Conservation (phyloP, 192 early-diverging fungal genomes). For the Lobulomyces angularis region DNA sequence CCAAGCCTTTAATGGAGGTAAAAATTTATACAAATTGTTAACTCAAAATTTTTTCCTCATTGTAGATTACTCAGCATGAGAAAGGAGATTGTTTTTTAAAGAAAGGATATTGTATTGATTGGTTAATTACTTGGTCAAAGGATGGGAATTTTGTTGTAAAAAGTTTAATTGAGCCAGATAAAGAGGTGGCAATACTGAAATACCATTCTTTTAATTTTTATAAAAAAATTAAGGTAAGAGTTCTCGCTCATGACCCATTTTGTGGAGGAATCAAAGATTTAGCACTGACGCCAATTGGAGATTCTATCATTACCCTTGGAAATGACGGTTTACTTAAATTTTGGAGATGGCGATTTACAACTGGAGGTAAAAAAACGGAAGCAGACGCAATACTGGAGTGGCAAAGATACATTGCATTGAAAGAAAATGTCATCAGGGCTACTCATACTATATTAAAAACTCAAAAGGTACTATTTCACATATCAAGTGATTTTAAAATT, state of each 20-base stretch:
- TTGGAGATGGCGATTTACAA: slow-evolving; percentile 36
- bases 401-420: slow-evolving; percentile 10
- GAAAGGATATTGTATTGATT: too few species aligned
- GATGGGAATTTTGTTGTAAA: slow-evolving; percentile 33
- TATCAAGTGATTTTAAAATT: too few species aligned
- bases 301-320: slow-evolving; percentile 22
- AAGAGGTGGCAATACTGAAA: too few species aligned
- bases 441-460: too few species aligned
- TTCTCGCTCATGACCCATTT: slow-evolving; percentile 28
- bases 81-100: too few species aligned
- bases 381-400: slow-evolving; percentile 16
- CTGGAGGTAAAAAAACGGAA: slow-evolving; percentile 21
- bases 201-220: too few species aligned
- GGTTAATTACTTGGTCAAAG: slow-evolving; percentile 24
- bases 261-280: slow-evolving; percentile 24
- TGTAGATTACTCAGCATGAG: slow-evolving; percentile 12
- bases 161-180: slow-evolving; percentile 37
- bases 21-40: not conserved
- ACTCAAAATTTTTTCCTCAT: slow-evolving; percentile 12
- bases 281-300: slow-evolving; percentile 19
- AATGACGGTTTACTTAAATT: slow-evolving; percentile 23
- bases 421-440: not conserved
- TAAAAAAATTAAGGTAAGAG: too few species aligned
- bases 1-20: not conserved
- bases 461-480: too few species aligned